A percentile compares a stretch with the other conserved stretches of the same genome.
Evolutionary conservation across 2,329 filamentous ascomycete species (phyloP).

Genomic region (Alternaria triticina): DNA sequence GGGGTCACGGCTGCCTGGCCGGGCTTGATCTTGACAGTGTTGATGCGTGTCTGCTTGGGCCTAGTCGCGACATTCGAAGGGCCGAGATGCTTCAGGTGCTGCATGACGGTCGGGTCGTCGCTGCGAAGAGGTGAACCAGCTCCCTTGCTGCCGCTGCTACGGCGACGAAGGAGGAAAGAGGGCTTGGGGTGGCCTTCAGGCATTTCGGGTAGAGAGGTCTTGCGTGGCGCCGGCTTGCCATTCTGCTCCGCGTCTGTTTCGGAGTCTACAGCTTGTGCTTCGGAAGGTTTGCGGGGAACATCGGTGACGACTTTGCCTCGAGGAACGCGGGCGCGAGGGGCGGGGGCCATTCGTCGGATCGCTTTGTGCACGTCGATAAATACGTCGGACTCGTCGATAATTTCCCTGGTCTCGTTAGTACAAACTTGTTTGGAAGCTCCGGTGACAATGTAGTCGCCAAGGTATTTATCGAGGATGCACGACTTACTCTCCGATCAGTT

Average conservation of each 20-base stretch:
- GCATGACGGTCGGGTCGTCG: constrained; percentile 61
- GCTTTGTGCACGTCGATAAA: constrained; percentile 99
- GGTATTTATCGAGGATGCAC: neutral
- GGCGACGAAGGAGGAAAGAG: constrained; percentile 54
- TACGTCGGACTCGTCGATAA: constrained; percentile 98
- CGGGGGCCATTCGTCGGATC: constrained; percentile 84
- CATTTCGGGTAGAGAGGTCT: constrained; percentile 42
- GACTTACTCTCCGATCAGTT: constrained; percentile 93
- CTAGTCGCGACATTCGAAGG: constrained; percentile 68
- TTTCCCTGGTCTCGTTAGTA: constrained; percentile 69
- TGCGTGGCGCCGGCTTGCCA: constrained; percentile 19
- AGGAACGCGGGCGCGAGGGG: constrained; percentile 76
- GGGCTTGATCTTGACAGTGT: constrained; percentile 70
- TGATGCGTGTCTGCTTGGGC: constrained; percentile 66
- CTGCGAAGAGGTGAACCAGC: constrained; percentile 54
- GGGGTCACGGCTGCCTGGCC: constrained; percentile 66
- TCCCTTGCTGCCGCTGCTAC: constrained; percentile 50
- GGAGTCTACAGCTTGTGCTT: constrained; percentile 27
- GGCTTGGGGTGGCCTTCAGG: constrained; percentile 40
- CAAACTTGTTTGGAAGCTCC: neutral
- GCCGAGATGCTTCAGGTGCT: constrained; percentile 68
- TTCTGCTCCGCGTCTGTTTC: constrained; percentile 28
- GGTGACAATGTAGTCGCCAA: neutral
- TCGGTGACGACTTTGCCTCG: constrained; percentile 62
- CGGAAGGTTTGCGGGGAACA: constrained; percentile 26